Evolutionary conservation across 306 rosid genomes (phyloP).

Genomic region (Pyrus pyrifolia): DNA sequence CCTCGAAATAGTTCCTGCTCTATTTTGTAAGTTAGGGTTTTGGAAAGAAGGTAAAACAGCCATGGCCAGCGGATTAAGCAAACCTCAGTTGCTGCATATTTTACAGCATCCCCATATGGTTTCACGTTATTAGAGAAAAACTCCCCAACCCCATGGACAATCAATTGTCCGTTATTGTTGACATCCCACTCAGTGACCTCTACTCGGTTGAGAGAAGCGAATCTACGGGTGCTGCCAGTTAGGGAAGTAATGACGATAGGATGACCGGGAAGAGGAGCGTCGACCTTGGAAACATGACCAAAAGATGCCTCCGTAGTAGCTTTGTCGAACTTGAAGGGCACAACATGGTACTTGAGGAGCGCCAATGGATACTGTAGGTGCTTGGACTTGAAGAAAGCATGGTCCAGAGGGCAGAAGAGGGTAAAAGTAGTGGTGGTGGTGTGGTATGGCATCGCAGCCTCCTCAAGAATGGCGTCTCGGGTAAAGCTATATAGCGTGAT

Average conservation of each 20-base stretch:
- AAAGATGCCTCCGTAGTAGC: not conserved
- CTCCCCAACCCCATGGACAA: not conserved
- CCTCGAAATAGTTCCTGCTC: not conserved
- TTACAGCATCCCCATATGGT: too few species aligned
- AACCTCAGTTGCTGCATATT: too few species aligned
- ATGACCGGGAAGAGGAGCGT: not conserved
- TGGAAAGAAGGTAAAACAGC: too few species aligned
- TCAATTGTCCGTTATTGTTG: not conserved
- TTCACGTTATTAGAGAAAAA: not conserved
- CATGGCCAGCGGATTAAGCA: too few species aligned
- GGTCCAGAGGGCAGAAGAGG: not conserved
- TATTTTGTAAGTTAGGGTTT: not conserved
- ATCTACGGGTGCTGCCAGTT: not conserved
- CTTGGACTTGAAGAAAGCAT: not conserved
- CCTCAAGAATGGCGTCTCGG: not conserved
- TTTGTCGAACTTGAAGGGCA: not conserved
- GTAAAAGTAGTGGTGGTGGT: not conserved
- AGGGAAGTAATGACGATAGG: not conserved
- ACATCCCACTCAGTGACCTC: not conserved
- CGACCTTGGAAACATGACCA: conserved; percentile 2
- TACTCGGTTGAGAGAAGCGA: not conserved
- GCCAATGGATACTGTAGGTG: not conserved
- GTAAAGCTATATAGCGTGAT: not conserved
- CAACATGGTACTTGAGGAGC: not conserved
- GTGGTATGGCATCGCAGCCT: too few species aligned